phyloP scores from a whole-genome alignment of 176 grass and related monocot genomes.

The Echinochloa phyllopogon region DNA sequence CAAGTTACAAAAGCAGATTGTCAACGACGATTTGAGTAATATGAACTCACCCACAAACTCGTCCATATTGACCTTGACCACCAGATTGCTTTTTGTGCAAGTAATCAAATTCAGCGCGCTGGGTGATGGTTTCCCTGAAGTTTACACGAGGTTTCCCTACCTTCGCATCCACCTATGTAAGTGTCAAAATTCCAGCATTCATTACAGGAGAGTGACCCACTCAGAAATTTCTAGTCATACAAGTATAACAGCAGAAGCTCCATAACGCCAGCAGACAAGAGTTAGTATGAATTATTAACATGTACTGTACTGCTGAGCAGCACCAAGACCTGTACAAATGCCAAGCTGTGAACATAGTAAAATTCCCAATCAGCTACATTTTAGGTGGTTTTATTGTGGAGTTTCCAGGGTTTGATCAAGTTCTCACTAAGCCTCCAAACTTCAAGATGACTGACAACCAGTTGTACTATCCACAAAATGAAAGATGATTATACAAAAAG shows the following conservation, averaged over 20 bases:
- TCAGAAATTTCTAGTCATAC: slow-evolving; percentile 11
- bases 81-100: slow-evolving; percentile 98
- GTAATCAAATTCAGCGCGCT: slow-evolving; percentile 91
- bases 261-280: not conserved
- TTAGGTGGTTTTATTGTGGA: not conserved
- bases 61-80: slow-evolving; percentile 98
- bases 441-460: not conserved
- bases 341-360: not conserved
- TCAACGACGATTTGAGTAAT: slow-evolving; percentile 1
- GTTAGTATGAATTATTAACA: not conserved
- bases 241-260: slow-evolving; percentile 27
- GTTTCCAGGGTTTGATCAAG: slow-evolving; percentile 8
- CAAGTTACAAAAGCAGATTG: not conserved
- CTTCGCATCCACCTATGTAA: slow-evolving; percentile 70
- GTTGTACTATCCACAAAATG: not conserved
- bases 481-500: not conserved
- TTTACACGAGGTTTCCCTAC: slow-evolving; percentile 96
- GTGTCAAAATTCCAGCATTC: slow-evolving; percentile 30
- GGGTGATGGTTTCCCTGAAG: slow-evolving; percentile 93
- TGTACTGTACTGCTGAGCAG: not conserved
- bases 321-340: slow-evolving; percentile 10
- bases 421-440: not conserved
- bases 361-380: not conserved
- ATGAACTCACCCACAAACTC: slow-evolving; percentile 80
- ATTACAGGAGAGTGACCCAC: not conserved